These are phyloP conservation scores for Talaromyces liani DNA, from an alignment of 495 filamentous ascomycete genomes.

Conservation along the genomic window DNA sequence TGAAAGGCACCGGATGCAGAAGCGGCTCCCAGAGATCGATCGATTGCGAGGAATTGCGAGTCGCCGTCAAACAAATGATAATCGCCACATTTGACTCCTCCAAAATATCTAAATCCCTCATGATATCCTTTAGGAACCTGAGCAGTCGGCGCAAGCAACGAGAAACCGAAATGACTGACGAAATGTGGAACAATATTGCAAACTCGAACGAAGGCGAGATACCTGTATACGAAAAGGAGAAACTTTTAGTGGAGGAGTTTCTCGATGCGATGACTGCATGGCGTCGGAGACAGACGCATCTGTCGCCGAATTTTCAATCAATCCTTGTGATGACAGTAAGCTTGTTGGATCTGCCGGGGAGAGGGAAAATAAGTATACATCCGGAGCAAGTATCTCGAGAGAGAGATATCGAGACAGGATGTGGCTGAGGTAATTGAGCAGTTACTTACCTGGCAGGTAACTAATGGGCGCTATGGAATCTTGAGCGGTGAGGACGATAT, in stretches of 20 bases:
- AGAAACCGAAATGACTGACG: not conserved
- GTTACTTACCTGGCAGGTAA: not conserved
- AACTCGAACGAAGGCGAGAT: not conserved
- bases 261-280: constrained; percentile 2
- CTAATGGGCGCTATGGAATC: not conserved
- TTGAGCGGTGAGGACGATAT: not conserved
- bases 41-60: not conserved
- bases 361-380: not conserved
- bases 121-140: not conserved
- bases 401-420: not conserved
- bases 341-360: not conserved
- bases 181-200: not conserved
- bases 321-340: not conserved
- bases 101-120: not conserved
- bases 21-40: not conserved
- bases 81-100: not conserved
- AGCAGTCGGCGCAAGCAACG: not conserved
- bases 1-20: not conserved
- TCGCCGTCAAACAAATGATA: not conserved
- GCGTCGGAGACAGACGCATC: not conserved
- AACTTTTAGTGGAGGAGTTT: not conserved
- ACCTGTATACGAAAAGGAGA: not conserved
- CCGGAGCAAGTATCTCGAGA: not conserved
- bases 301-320: not conserved
- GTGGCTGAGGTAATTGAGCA: not conserved